Evolutionary conservation across 2,329 filamentous ascomycete species (phyloP).

Genomic region (Lachnellula arida): DNA sequence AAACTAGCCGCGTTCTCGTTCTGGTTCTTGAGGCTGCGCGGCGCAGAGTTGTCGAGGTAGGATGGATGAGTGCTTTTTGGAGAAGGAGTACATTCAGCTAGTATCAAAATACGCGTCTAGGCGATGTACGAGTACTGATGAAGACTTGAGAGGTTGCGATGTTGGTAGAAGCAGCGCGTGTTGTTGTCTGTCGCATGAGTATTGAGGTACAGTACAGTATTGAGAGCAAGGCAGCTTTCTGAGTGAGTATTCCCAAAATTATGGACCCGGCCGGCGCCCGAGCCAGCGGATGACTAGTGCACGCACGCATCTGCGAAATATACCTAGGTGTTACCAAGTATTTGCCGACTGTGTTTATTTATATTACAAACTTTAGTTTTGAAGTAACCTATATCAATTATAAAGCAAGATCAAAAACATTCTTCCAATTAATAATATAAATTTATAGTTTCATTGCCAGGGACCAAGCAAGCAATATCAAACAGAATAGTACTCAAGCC

Average conservation of each 20-base stretch:
- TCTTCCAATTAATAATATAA: too few relatives aligned
- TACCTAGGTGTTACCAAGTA: too few relatives aligned
- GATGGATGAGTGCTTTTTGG: background rate
- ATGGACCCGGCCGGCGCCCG: background rate
- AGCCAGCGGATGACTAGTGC: background rate
- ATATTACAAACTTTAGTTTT: too few relatives aligned
- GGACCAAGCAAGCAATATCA: background rate
- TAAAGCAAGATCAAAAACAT: too few relatives aligned
- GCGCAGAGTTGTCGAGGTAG: background rate
- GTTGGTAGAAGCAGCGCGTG: background rate
- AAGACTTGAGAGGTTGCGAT: background rate
- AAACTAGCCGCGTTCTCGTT: conserved; percentile 23
- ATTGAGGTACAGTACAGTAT: too few relatives aligned
- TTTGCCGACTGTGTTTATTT: too few relatives aligned
- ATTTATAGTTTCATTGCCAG: background rate
- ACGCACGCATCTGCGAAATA: background rate
- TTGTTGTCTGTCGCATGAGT: conserved; percentile 14
- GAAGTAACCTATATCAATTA: too few relatives aligned
- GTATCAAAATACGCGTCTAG: conserved; percentile 9
- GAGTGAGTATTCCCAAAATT: background rate
- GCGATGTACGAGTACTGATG: background rate
- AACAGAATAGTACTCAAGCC: background rate
- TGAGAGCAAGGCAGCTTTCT: background rate
- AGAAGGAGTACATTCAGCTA: conserved; percentile 1
- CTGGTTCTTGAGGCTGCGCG: conserved; percentile 6